Evolutionary conservation across 2,329 filamentous ascomycete genomes (phyloP), one percentile per base, ranked within the genome.

Genomic region (Didymosphaeria variabile): DNA sequence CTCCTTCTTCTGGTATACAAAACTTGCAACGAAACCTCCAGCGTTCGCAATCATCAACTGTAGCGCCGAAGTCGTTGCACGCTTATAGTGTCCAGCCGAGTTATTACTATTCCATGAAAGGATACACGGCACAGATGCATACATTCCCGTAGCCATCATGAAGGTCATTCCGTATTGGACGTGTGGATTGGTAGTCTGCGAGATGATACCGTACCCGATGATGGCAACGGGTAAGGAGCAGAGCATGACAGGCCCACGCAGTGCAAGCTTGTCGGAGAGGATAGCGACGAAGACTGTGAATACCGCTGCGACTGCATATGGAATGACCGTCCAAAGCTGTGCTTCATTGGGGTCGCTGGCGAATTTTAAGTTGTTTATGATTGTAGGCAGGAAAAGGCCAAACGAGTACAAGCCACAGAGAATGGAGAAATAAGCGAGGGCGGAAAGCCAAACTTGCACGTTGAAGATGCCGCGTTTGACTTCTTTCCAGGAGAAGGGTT

Each of bases 101-200:
- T 91, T 91, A 71, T 90, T 90, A 2, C 86, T 86, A 63, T 88
- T 85, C 88, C 88, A 91, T 1, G 85, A 88, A 10, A 91, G 77
- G 3, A 90, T 84, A 19, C 84, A 86, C 0, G 88, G 88, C 0
- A 90, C 87, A 45, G 85, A 86, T 49, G 83, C 82, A 70, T 90
- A 91, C 71, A 90, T 81, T 10, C 88, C 88, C 0, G 84, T 85
- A 0, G 88, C 86, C 87, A 90, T 89, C 57, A 91, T 78, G 68
- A 88, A 89, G 0, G 88, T 90, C 86, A 90, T 90, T 42, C 82
- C 87, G 66, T 90, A 90, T 55, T 87, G 85, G 5, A 85, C 80
- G 1, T 82, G 80, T 1, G 86, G 73, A 23, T 82, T 80, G 10
- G 79, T 72, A 19, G 85, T 80, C 51, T 87, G 86, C 62, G 86